phyloP scores from a whole-genome alignment of 345 rosid species.

The Adansonia digitata region DNA sequence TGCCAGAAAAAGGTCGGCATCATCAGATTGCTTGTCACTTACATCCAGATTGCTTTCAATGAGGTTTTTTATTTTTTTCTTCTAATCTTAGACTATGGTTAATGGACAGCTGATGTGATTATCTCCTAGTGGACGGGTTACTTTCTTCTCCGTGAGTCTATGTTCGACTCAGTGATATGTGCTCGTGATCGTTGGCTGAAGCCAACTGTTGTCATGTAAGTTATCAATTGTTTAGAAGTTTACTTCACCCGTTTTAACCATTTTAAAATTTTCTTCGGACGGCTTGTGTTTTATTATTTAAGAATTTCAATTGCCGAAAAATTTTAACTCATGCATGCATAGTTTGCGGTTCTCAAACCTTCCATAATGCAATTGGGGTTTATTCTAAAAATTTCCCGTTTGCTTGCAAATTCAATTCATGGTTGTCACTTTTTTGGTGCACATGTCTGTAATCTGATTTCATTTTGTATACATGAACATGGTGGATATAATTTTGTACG shows the following conservation, averaged over 20 bases:
- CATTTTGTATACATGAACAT: background rate
- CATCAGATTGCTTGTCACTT: background rate
- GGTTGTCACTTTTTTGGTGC: background rate
- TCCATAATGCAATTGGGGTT: background rate
- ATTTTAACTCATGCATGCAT: background rate
- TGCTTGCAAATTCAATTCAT: background rate
- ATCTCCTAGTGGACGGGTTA: conserved; percentile 99
- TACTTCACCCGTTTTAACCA: background rate
- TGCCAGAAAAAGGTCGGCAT: conserved; percentile 82
- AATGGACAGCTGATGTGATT: conserved; percentile 83
- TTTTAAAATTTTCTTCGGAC: background rate
- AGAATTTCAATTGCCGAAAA: background rate
- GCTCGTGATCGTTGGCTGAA: conserved; percentile 99
- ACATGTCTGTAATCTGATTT: background rate
- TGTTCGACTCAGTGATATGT: conserved; percentile 96
- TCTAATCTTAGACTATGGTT: conserved; percentile 7
- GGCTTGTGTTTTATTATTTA: background rate
- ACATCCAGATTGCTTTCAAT: background rate
- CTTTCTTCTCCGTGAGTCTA: conserved; percentile 91
- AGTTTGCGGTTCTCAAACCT: background rate
- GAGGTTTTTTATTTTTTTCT: background rate
- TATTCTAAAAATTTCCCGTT: background rate
- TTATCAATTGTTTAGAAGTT: background rate
- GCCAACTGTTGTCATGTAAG: conserved; percentile 90
- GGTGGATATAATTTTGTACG: background rate